Conservation (phyloP, 139 green algal species). For the Picochlorum sp. region DNA sequence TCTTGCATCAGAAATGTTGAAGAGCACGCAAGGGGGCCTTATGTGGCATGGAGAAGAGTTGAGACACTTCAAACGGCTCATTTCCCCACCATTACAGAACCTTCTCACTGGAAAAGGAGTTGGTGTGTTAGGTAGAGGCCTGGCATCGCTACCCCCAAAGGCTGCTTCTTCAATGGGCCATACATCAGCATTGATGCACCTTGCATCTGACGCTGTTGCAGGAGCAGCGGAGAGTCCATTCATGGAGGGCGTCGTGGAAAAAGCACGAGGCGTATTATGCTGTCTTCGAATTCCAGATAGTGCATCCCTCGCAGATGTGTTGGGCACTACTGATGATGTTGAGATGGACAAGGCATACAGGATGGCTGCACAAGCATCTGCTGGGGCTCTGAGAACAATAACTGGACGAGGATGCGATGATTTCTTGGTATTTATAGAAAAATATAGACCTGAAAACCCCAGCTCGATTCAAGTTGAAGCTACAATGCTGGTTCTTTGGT, state of each 20-base stretch:
- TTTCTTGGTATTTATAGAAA: constrained; percentile 56
- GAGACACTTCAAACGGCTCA: constrained; percentile 53
- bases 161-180: constrained; percentile 41
- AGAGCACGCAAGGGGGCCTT: constrained; percentile 42
- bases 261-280: constrained; percentile 53
- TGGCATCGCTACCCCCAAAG: constrained; percentile 41
- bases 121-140: constrained; percentile 50
- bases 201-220: constrained; percentile 37
- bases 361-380: constrained; percentile 36
- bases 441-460: constrained; percentile 8
- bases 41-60: constrained; percentile 69
- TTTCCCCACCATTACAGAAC: constrained; percentile 57
- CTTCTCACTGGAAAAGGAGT: constrained; percentile 20
- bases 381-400: constrained; percentile 31
- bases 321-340: neutral
- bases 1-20: constrained; percentile 54
- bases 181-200: constrained; percentile 36
- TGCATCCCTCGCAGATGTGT: constrained; percentile 5
- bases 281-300: constrained; percentile 50
- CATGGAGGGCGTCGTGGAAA: constrained; percentile 45
- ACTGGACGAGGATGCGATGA: constrained; percentile 52
- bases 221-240: constrained; percentile 67
- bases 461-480: constrained; percentile 14
- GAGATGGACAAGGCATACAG: constrained; percentile 9
- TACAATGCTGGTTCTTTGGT: constrained; percentile 38